phyloP scores from a whole-genome alignment of 768 basidiomycete species.

The Brasilioporus rufonigricans region DNA sequence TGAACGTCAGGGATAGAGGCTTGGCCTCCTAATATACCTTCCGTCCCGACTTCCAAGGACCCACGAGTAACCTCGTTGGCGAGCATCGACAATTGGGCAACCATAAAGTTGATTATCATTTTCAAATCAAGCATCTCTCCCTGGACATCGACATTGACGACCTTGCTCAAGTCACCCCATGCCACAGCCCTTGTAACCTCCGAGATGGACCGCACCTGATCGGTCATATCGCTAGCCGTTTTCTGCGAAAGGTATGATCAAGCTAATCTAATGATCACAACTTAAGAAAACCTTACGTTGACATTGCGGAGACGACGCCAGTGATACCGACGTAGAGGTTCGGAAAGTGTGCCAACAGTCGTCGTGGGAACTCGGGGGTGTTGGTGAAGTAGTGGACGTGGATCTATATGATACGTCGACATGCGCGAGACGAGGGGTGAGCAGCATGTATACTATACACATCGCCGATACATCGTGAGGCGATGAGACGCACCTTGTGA shows the following conservation, averaged over 20 bases:
- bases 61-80: slow-evolving; percentile 89
- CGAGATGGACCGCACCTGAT: slow-evolving; percentile 89
- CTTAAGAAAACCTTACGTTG: slow-evolving; percentile 51
- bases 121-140: slow-evolving; percentile 91
- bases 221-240: slow-evolving; percentile 84
- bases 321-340: slow-evolving; percentile 86
- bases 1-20: slow-evolving; percentile 89
- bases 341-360: slow-evolving; percentile 72
- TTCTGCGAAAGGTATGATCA: slow-evolving; percentile 43
- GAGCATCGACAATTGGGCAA: slow-evolving; percentile 65
- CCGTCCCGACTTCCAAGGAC: slow-evolving; percentile 86
- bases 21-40: slow-evolving; percentile 92
- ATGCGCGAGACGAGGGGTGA: slow-evolving; percentile 20
- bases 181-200: slow-evolving; percentile 81
- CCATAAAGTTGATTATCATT: slow-evolving; percentile 79
- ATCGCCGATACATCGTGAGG: no score
- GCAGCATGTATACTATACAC: no score
- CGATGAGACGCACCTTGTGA: slow-evolving; percentile 45
- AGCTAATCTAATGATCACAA: neutral
- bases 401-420: no score
- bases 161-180: slow-evolving; percentile 76
- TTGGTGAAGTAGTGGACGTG: slow-evolving; percentile 92
- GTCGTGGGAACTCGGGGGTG: slow-evolving; percentile 66
- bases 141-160: slow-evolving; percentile 89
- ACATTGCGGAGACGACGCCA: slow-evolving; percentile 87